Conservation (phyloP, 2,329 filamentous ascomycete species). For the Camptophora hylomeconis region DNA sequence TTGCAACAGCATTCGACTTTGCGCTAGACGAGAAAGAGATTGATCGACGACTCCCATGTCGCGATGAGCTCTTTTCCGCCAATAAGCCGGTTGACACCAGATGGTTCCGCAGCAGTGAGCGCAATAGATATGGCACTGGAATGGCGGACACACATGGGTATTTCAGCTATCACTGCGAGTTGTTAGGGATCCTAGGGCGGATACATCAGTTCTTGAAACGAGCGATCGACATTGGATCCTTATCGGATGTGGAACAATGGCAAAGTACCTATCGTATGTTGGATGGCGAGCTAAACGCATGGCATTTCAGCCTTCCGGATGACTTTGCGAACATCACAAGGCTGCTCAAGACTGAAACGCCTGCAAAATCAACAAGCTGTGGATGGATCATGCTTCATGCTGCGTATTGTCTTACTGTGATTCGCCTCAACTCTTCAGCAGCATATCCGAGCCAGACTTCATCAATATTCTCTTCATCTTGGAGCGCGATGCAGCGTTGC, state of each 20-base stretch:
- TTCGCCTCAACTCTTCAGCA: slow-evolving; percentile 80
- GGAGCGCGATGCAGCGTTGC: slow-evolving; percentile 72
- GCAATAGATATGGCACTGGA: slow-evolving; percentile 50
- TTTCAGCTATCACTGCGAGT: slow-evolving; percentile 83
- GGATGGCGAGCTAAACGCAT: slow-evolving; percentile 63
- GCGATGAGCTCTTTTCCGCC: slow-evolving; percentile 72
- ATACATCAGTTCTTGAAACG: slow-evolving; percentile 82
- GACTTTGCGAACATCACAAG: slow-evolving; percentile 78
- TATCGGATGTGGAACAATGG: slow-evolving; percentile 80
- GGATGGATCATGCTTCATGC: slow-evolving; percentile 86
- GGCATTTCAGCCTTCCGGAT: slow-evolving; percentile 70
- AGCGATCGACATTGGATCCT: slow-evolving; percentile 73
- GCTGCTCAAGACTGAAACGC: slow-evolving; percentile 53
- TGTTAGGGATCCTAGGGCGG: slow-evolving; percentile 74
- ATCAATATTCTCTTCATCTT: slow-evolving; percentile 75
- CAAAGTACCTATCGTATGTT: slow-evolving; percentile 75
- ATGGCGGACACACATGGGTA: slow-evolving; percentile 54
- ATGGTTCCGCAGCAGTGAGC: slow-evolving; percentile 53
- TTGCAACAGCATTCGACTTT: slow-evolving; percentile 85
- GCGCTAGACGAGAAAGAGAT: slow-evolving; percentile 81
- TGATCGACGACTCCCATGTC: slow-evolving; percentile 72
- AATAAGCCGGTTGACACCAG: slow-evolving; percentile 74
- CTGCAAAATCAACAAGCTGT: slow-evolving; percentile 59
- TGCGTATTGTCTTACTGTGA: slow-evolving; percentile 81
- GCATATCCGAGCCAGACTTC: slow-evolving; percentile 84